These are phyloP conservation scores for Mycena alexandri DNA, from an alignment of 768 basidiomycete genomes.

Conservation along the genomic window DNA sequence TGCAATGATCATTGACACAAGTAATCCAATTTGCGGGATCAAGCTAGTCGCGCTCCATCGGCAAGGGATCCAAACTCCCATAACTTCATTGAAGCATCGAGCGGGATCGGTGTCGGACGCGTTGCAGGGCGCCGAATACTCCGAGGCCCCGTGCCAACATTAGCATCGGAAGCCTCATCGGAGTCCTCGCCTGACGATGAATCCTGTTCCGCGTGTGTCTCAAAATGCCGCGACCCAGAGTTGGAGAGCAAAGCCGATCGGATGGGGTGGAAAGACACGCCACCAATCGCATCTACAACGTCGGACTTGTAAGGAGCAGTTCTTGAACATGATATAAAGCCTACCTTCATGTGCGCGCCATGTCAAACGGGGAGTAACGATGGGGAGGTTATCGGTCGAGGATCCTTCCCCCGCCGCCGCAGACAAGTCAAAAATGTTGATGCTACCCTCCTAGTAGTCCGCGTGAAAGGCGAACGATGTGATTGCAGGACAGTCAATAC, in stretches of 20 bases:
- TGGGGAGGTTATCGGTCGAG: slow-evolving; percentile 43
- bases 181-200: slow-evolving; percentile 45
- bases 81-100: slow-evolving; percentile 39
- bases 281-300: slow-evolving; percentile 77
- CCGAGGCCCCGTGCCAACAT: neutral
- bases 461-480: no score
- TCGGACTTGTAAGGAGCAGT: neutral
- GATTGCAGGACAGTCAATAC: slow-evolving; percentile 52
- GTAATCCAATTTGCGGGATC: no score
- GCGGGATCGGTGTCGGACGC: slow-evolving; percentile 27
- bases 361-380: slow-evolving; percentile 38
- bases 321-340: slow-evolving; percentile 30
- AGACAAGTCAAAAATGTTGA: slow-evolving; percentile 70
- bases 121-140: slow-evolving; percentile 1
- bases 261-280: slow-evolving; percentile 79
- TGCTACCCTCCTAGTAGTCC: slow-evolving; percentile 62
- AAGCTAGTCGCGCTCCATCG: no score
- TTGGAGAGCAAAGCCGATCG: slow-evolving; percentile 69
- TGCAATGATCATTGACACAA: no score
- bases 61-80: slow-evolving; percentile 35
- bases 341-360: slow-evolving; percentile 72
- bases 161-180: slow-evolving; percentile 36
- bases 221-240: slow-evolving; percentile 86
- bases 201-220: slow-evolving; percentile 35
- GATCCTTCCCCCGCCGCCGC: slow-evolving; percentile 17